These are phyloP conservation scores for Lactarius psammicola DNA, from an alignment of 768 basidiomycete species.

Conservation along the genomic window DNA sequence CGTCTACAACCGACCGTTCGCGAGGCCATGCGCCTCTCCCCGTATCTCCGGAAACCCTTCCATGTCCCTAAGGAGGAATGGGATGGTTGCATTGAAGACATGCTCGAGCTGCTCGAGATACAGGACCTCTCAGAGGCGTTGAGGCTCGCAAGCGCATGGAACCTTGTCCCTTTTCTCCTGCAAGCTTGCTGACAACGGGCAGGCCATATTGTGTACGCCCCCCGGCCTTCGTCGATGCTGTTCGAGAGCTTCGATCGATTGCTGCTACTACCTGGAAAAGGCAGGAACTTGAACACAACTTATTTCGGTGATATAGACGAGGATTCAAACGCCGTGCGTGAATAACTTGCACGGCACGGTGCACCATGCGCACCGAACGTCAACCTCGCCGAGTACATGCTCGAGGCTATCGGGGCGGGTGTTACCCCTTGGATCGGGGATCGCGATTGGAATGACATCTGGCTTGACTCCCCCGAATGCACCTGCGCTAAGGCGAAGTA, in stretches of 20 bases:
- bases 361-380: conserved; percentile 72
- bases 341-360: conserved; percentile 76
- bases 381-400: conserved; percentile 78
- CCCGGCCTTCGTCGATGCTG: conserved; percentile 81
- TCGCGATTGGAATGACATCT: conserved; percentile 85
- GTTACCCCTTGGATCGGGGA: conserved; percentile 69
- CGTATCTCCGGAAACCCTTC: conserved; percentile 77
- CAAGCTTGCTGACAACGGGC: conserved; percentile 82
- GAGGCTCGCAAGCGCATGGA: conserved; percentile 88
- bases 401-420: conserved; percentile 86
- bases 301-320: conserved; percentile 89
- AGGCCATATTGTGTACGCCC: conserved; percentile 88
- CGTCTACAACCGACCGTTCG: conserved; percentile 59
- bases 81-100: conserved; percentile 77
- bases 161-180: conserved; percentile 78
- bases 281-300: conserved; percentile 88
- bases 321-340: conserved; percentile 65
- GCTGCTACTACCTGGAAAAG: conserved; percentile 66
- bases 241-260: conserved; percentile 86
- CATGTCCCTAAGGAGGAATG: conserved; percentile 69
- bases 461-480: conserved; percentile 71
- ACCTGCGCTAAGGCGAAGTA: conserved; percentile 32
- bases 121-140: conserved; percentile 79
- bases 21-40: conserved; percentile 83
- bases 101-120: conserved; percentile 80